Evolutionary conservation across 129 eudicot genomes (phyloP).

Genomic region (Silybum marianum): DNA sequence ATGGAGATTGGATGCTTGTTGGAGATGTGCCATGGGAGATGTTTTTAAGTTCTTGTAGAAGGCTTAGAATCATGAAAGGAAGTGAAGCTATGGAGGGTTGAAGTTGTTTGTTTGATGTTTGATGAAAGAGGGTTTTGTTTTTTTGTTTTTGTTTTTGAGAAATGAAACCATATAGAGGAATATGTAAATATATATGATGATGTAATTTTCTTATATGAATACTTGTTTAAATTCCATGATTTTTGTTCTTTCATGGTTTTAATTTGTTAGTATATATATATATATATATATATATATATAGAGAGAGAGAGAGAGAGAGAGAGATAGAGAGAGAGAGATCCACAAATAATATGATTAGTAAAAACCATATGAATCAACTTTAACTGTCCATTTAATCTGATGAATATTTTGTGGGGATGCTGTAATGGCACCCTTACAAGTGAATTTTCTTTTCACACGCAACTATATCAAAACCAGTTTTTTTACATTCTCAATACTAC

Average conservation of each 20-base stretch:
- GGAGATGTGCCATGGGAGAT: slow-evolving; percentile 95
- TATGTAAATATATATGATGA: slow-evolving; percentile 22
- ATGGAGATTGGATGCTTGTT: slow-evolving; percentile 93
- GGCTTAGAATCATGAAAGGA: slow-evolving; percentile 81
- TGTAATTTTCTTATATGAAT: slow-evolving; percentile 12
- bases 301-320: too few relatives aligned
- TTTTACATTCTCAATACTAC: too few relatives aligned
- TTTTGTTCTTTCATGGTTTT: background rate
- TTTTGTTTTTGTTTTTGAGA: slow-evolving; percentile 19
- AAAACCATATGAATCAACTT: too few relatives aligned
- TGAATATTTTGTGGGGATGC: too few relatives aligned
- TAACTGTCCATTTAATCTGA: too few relatives aligned
- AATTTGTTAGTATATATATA: background rate
- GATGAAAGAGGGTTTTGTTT: slow-evolving; percentile 48
- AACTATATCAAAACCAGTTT: too few relatives aligned
- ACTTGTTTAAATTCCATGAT: slow-evolving; percentile 12
- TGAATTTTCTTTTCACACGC: too few relatives aligned
- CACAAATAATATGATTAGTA: too few relatives aligned
- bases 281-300: background rate
- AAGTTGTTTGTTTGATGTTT: background rate
- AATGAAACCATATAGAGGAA: slow-evolving; percentile 5
- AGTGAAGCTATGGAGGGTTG: slow-evolving; percentile 54
- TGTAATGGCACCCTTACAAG: too few relatives aligned
- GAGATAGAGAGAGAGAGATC: too few relatives aligned
- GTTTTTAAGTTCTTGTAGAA: slow-evolving; percentile 69